phyloP scores from a whole-genome alignment of 257 asterid species.

The Fraxinus excelsior region DNA sequence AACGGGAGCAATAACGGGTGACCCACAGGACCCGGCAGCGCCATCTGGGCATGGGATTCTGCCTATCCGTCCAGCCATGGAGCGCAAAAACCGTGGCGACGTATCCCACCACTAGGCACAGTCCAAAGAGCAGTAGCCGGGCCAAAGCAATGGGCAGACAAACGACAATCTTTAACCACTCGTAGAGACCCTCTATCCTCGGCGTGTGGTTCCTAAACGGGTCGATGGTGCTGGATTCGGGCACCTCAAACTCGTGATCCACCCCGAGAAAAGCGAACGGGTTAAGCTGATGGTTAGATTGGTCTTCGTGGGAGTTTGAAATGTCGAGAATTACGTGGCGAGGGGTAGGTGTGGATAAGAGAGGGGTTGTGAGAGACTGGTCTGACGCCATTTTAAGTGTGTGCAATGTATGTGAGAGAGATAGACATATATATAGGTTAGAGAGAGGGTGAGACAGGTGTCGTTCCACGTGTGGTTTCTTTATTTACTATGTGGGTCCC shows the following conservation, averaged over 20 bases:
- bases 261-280: conserved; percentile 71
- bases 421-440: background rate
- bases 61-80: conserved; percentile 77
- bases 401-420: conserved; percentile 5
- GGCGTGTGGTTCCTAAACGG: conserved; percentile 79
- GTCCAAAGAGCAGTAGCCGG: conserved; percentile 70
- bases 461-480: background rate
- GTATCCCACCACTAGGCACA: conserved; percentile 68
- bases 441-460: conserved; percentile 23
- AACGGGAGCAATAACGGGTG: conserved; percentile 75
- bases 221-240: conserved; percentile 67
- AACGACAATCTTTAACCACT: conserved; percentile 79
- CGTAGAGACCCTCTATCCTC: conserved; percentile 73
- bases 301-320: conserved; percentile 26
- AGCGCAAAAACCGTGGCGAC: conserved; percentile 62
- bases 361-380: conserved; percentile 57
- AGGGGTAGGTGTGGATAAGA: conserved; percentile 36
- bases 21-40: conserved; percentile 80
- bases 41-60: conserved; percentile 88
- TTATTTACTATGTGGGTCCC: background rate
- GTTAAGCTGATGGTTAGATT: conserved; percentile 23
- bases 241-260: conserved; percentile 51
- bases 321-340: conserved; percentile 58
- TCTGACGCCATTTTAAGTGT: conserved; percentile 27
- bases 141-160: conserved; percentile 68